phyloP scores from a whole-genome alignment of 306 rosid species.

The Betula pendula region DNA sequence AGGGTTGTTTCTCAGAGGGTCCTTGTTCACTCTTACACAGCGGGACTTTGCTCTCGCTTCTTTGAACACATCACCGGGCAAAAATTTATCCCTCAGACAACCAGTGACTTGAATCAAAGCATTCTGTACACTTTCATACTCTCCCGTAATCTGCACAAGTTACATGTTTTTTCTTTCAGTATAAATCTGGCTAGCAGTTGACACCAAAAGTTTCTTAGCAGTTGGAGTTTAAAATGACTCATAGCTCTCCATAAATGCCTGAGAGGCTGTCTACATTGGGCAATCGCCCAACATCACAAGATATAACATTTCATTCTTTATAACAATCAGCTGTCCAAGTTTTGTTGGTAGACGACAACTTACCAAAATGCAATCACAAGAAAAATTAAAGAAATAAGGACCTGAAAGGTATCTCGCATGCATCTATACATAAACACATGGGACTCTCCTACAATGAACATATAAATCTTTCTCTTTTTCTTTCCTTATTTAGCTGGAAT shows the following conservation, averaged over 20 bases:
- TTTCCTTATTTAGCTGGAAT: neutral
- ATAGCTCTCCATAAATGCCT: slow-evolving; percentile 12
- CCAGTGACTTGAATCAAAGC: slow-evolving; percentile 52
- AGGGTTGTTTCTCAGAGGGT: slow-evolving; percentile 26
- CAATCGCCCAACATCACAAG: slow-evolving; percentile 16
- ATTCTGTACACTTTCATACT: slow-evolving; percentile 44
- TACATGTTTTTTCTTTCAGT: slow-evolving; percentile 17
- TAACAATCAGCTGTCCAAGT: slow-evolving; percentile 3
- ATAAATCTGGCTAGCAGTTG: slow-evolving; percentile 22
- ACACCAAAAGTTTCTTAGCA: slow-evolving; percentile 14
- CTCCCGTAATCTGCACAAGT: slow-evolving; percentile 58
- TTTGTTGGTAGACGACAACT: neutral
- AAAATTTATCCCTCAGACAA: slow-evolving; percentile 44
- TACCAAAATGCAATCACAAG: neutral
- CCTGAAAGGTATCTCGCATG: slow-evolving; percentile 3
- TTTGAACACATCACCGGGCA: slow-evolving; percentile 25
- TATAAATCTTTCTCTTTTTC: neutral
- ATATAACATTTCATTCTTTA: neutral
- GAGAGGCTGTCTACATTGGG: slow-evolving; percentile 10
- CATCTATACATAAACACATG: slow-evolving; percentile 2
- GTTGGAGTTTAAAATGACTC: slow-evolving; percentile 14
- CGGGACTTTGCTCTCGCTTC: slow-evolving; percentile 30
- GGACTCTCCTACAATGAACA: slow-evolving; percentile 17
- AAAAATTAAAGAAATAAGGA: slow-evolving; percentile 17
- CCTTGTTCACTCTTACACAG: slow-evolving; percentile 21